Evolutionary conservation across 2,329 filamentous ascomycete genomes (phyloP), one percentile per base, ranked within the genome.

Genomic region (Calonectria pteridis): DNA sequence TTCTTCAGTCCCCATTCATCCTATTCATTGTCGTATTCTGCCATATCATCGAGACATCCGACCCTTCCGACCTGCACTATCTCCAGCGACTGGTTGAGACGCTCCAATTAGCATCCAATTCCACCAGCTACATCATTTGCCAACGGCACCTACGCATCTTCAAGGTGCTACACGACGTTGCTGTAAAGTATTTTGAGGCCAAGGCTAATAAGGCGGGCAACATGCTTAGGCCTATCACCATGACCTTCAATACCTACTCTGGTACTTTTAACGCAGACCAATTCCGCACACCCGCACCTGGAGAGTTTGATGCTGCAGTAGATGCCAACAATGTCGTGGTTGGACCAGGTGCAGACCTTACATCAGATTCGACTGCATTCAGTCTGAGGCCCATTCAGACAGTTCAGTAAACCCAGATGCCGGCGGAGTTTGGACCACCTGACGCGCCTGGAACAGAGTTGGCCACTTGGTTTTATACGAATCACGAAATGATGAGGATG

Each of bases 31-130:
- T 81, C 11, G 16, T 82, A 1, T 82, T 81, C 58, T 82, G 80
- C 35, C 77, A 80, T 59, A 71, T 77, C 26, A 77, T 80, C 50
- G 84, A 87, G 67, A 84, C 85, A 0, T 84, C 83, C n/a, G 83
- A 87, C n/a, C 71, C 79, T 26, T 77, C 79, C 3, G 88, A 89
- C 67, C 84, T 90, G 2, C 67, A 80, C 10, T 83, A 64, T 23
- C 46, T 80, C 0, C 67, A 69, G 13, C 26, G 35, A 14, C 37
- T 80, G 1, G 72, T 79, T 20, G 73, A 75, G 7, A 75, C 72
- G 0, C 55, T 79, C 4, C 71, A 79, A 29, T 62, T 53, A 1
- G 33, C 69, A 1, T 53, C 75, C 0, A 40, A 55, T 31, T 75
- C 55, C 11, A 43, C 35, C 14, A 69, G 50, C 46, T 64, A 77